Evolutionary conservation across 2,329 filamentous ascomycete genomes (phyloP).

Genomic region (Venturia aucupariae): DNA sequence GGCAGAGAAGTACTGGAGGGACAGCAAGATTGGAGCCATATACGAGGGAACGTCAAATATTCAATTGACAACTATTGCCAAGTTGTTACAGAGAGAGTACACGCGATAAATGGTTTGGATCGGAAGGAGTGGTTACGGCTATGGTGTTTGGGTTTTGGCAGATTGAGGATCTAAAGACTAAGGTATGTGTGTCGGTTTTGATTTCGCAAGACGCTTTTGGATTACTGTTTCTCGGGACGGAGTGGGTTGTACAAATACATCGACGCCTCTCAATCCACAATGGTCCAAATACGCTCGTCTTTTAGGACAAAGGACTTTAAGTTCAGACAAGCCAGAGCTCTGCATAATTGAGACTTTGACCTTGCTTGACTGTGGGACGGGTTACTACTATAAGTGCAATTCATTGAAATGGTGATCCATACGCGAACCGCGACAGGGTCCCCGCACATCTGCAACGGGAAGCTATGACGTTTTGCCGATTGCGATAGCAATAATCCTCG

Average conservation of each 20-base stretch:
- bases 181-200: neutral
- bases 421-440: neutral
- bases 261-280: neutral
- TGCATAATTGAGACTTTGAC: no score
- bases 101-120: constrained; percentile 35
- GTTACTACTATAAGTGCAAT: no score
- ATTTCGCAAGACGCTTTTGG: neutral
- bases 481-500: neutral
- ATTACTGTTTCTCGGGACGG: neutral
- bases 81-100: constrained; percentile 60
- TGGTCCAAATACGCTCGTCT: no score
- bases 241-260: neutral
- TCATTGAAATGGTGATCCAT: neutral
- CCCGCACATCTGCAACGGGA: neutral
- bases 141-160: neutral
- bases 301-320: no score
- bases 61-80: constrained; percentile 61
- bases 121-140: neutral
- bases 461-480: neutral
- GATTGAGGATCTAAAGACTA: neutral
- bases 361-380: no score
- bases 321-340: no score
- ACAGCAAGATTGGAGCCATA: constrained; percentile 97
- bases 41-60: constrained; percentile 86
- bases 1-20: constrained; percentile 95